Base-by-base conservation (phyloP, 768 basidiomycete species). In the Clavaria fumosa region DNA sequence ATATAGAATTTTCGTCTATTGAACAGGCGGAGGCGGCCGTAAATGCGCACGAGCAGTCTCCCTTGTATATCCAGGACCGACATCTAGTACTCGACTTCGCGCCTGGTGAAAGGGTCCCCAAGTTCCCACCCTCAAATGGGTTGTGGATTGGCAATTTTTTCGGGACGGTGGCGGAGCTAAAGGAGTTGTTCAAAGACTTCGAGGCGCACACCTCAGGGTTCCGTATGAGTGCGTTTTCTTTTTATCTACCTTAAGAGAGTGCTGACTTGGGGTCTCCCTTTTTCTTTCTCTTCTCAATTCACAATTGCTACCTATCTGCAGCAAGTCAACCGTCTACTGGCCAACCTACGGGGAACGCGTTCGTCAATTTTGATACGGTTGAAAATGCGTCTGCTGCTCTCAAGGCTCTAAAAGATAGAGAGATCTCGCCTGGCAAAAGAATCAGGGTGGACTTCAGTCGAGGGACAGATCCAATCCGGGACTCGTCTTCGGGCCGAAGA, bases 371-470 rank as follows among this genome's bases (percentile, higher is more conserved):
- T 50, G 54, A 44, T 33, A 46, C 51, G 39, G 52, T 62, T 34
- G 56, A 66, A n/a, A 40, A 51, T 3, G 70, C 77, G 5, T 61
- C 61, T 23, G 55, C 63, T 41, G 77, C 67, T 1, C 52, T 75
- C 44, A 46, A 61, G 6, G 50, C 52, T 23, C 47, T 72, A 18
- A 57, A 64, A 46, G 64, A 63, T 31, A 44, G 45, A 9, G 46
- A 52, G 37, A 47, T 60, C 19, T 51, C 39, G 0, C 50, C 58
- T 14, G 69, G 68, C 3, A 49, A 56, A 35, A 41, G n/a, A n/a
- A n/a, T n/a, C n/a, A n/a, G n/a, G n/a, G n/a, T n/a, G n/a, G n/a
- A n/a, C n/a, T n/a, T n/a, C n/a, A n/a, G n/a, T n/a, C n/a, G n/a
- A n/a, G n/a, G n/a, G n/a, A n/a, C n/a, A n/a, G n/a, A n/a, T n/a